phyloP scores from a whole-genome alignment of 73 alveolate genomes.

The Stentor roeselii region DNA sequence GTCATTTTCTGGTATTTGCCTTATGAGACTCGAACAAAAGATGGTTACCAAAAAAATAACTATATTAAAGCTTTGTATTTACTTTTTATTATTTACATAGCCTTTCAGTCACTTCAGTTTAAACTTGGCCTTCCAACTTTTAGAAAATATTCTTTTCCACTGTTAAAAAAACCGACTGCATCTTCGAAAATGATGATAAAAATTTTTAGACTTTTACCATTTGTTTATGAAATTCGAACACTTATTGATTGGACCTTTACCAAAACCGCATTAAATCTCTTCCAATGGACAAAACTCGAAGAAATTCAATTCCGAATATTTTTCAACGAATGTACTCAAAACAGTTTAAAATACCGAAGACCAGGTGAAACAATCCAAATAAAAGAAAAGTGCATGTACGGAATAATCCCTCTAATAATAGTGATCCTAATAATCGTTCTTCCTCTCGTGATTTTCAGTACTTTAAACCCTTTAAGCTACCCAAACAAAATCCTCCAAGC shows the following conservation, averaged over 20 bases:
- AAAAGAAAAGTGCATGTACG: conserved; percentile 63
- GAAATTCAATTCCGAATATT: conserved; percentile 82
- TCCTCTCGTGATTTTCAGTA: conserved; percentile 86
- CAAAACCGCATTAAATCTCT: conserved; percentile 84
- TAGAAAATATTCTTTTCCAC: conserved; percentile 40
- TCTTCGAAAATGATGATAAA: conserved; percentile 57
- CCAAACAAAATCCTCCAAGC: conserved; percentile 79
- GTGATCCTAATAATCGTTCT: conserved; percentile 68
- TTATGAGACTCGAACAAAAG: conserved; percentile 20
- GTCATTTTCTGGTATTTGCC: conserved; percentile 52
- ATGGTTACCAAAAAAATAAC: conserved; percentile 31
- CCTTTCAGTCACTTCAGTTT: conserved; percentile 67
- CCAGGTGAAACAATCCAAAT: conserved; percentile 40
- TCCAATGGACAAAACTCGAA: conserved; percentile 92
- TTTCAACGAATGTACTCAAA: conserved; percentile 57
- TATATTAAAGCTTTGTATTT: conserved; percentile 65
- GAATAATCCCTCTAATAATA: conserved; percentile 54
- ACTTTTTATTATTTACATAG: conserved; percentile 59
- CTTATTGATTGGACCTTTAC: conserved; percentile 97
- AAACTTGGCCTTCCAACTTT: conserved; percentile 77
- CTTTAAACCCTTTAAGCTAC: conserved; percentile 88
- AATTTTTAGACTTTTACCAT: conserved; percentile 83
- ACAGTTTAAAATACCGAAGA: conserved; percentile 33
- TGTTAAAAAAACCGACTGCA: conserved; percentile 42
- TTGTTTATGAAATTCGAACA: conserved; percentile 85